Evolutionary conservation across 805 yeast genomes (phyloP).

Genomic region (Hanseniaspora taiwanica): DNA sequence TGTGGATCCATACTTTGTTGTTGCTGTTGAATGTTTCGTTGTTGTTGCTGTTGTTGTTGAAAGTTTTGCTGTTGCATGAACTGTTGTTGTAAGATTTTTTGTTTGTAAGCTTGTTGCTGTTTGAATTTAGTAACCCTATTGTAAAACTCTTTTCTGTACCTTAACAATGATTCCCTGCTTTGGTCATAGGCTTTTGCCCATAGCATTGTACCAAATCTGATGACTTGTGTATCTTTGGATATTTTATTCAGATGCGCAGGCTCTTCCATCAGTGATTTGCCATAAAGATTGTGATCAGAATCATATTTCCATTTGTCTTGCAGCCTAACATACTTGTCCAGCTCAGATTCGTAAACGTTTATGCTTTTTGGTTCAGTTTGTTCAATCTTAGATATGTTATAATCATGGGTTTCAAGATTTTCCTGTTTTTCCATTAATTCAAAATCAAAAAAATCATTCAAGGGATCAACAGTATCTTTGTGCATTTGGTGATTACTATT

Average conservation of each 20-base stretch:
- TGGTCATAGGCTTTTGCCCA: conserved; percentile 76
- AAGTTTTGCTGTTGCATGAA: conserved; percentile 6
- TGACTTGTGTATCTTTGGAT: conserved; percentile 74
- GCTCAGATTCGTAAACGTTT: conserved; percentile 34
- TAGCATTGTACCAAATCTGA: conserved; percentile 85
- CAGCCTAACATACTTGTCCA: conserved; percentile 34
- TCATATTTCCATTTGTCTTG: conserved; percentile 60
- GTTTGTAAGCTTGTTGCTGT: conserved; percentile 10
- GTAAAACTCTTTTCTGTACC: conserved; percentile 49
- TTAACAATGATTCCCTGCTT: conserved; percentile 53
- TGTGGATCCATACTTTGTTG: not conserved
- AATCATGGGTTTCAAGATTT: conserved; percentile 11
- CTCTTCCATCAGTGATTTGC: conserved; percentile 51
- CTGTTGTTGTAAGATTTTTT: conserved; percentile 13
- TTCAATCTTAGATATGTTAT: conserved; percentile 12
- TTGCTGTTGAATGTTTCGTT: not conserved
- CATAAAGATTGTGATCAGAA: conserved; percentile 33
- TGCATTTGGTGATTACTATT: conserved; percentile 21
- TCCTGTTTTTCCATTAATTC: conserved; percentile 14
- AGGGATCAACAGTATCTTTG: conserved; percentile 21
- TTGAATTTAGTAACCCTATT: conserved; percentile 24
- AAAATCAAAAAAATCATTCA: conserved; percentile 30
- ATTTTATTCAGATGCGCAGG: conserved; percentile 77
- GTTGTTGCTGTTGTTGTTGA: not conserved
- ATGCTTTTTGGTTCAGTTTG: conserved; percentile 10